Evolutionary conservation across 2,329 filamentous ascomycete genomes (phyloP), one percentile per base, ranked within the genome.

Genomic region (Rachicladosporium sp.): DNA sequence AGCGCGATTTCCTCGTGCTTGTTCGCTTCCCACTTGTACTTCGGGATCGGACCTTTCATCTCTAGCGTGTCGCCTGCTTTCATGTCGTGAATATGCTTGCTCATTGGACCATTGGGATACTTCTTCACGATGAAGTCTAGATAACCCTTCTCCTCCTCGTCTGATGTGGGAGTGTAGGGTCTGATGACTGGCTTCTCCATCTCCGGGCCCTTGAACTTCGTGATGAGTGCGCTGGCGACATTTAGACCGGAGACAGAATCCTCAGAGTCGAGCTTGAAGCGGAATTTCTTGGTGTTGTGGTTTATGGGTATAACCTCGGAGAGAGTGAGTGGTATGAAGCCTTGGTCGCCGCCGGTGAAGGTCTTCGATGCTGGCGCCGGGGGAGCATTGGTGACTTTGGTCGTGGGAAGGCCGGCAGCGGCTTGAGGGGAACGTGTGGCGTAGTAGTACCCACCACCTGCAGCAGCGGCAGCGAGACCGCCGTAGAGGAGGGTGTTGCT

Each of bases 31-130:
- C 88, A 96, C 27, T 76, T 65, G 65, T 95, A 96, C 67, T 98
- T 98, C 55, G 86, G 84, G 31, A 98, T 77, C 2, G 91, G 91
- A n/a, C 91, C 91, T 74, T 98, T 96, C 70, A 98, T 78, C 46
- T 89, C 80, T 40, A 98, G 78, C 10, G 73, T 71, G 64, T 96
- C 81, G 46, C 87, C 85, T 33, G 84, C 79, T 29, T 73, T 70
- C 77, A 98, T 76, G 58, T 74, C 71, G 71, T 94, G 85, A 36
- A 98, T 60, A 68, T 96, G 83, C 50, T 78, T 76, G 48, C 84
- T 93, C 91, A 98, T 96, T 46, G 84, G 80, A 30, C 91, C 91
- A 54, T 79, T 73, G 46, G 83, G 81, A 69, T 98, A 98, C 56
- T 77, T 78, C 74, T 98, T 98, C 57, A 98, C 74, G 38, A 98